Percentiles rank a stretch among this genome's conserved stretches.
phyloP scores from a whole-genome alignment of 768 basidiomycete species.

The Psilocybe tampanensis region DNA sequence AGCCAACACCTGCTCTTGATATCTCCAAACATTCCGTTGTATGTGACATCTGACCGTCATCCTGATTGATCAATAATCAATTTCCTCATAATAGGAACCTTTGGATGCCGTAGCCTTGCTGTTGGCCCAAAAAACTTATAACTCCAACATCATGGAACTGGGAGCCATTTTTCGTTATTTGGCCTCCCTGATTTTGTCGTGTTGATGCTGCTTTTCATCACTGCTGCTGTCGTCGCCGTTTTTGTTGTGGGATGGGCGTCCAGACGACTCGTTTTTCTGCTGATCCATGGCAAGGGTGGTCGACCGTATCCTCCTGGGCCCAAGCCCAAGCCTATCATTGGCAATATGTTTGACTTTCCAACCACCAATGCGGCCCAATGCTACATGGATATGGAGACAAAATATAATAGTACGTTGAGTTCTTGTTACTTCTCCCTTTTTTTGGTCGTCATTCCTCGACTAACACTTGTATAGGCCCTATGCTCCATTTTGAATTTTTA shows the following conservation, averaged over 20 bases:
- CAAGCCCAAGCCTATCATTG: slow-evolving; percentile 29
- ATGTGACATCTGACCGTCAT: too few species aligned
- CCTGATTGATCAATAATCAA: too few species aligned
- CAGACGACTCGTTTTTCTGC: neutral
- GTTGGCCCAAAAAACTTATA: too few species aligned
- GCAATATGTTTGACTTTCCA: slow-evolving; percentile 21
- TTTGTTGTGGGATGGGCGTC: neutral
- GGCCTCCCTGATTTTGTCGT: too few species aligned
- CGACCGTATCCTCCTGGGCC: slow-evolving; percentile 21
- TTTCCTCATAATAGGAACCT: too few species aligned
- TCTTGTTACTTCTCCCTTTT: too few species aligned
- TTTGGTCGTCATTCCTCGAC: neutral
- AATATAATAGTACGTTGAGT: slow-evolving; percentile 20
- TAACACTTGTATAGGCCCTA: slow-evolving; percentile 8
- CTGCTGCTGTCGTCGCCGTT: neutral
- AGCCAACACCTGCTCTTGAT: too few species aligned
- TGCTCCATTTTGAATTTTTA: slow-evolving; percentile 22
- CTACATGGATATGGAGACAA: slow-evolving; percentile 17
- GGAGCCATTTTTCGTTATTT: too few species aligned
- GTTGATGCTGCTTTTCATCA: too few species aligned
- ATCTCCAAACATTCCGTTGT: too few species aligned
- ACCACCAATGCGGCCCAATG: slow-evolving; percentile 2
- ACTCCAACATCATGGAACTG: too few species aligned
- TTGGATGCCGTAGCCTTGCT: too few species aligned
- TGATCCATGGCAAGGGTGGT: neutral